Percentiles rank a stretch among this genome's conserved stretches.
phyloP scores from a whole-genome alignment of 257 asterid genomes.

The Jacaranda mimosifolia region DNA sequence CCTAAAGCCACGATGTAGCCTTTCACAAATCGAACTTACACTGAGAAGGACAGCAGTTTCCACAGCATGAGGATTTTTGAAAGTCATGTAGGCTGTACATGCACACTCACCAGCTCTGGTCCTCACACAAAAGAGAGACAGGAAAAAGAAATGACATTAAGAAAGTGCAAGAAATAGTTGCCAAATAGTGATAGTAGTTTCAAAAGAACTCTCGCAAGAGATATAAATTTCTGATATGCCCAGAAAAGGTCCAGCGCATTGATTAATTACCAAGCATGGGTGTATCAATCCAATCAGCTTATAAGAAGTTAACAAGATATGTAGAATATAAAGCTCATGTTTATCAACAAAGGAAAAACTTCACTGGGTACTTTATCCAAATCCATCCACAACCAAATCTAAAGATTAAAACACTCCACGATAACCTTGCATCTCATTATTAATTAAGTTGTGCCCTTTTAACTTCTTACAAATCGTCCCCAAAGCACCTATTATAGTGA shows the following conservation, averaged over 20 bases:
- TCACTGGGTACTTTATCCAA: not conserved
- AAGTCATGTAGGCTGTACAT: constrained; percentile 80
- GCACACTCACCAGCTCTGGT: constrained; percentile 79
- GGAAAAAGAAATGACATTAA: not conserved
- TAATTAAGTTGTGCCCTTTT: no score
- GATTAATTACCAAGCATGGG: not conserved
- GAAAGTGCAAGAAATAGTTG: not conserved
- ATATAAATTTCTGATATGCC: not conserved
- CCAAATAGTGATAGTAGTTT: not conserved
- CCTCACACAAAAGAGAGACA: constrained; percentile 4
- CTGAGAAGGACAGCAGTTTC: constrained; percentile 87
- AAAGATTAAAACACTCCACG: not conserved
- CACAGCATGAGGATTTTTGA: constrained; percentile 75
- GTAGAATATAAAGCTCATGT: not conserved
- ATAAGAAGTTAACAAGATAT: not conserved
- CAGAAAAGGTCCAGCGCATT: not conserved
- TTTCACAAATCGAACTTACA: constrained; percentile 59
- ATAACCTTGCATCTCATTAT: not conserved
- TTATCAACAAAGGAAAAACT: not conserved
- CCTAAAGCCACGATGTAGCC: not conserved
- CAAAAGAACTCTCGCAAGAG: not conserved
- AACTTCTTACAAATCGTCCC: no score
- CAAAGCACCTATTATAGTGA: no score
- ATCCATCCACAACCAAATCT: not conserved
- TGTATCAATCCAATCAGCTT: not conserved